Conservation (phyloP, 1,139 yeast genomes). For the Pichia sp. region DNA sequence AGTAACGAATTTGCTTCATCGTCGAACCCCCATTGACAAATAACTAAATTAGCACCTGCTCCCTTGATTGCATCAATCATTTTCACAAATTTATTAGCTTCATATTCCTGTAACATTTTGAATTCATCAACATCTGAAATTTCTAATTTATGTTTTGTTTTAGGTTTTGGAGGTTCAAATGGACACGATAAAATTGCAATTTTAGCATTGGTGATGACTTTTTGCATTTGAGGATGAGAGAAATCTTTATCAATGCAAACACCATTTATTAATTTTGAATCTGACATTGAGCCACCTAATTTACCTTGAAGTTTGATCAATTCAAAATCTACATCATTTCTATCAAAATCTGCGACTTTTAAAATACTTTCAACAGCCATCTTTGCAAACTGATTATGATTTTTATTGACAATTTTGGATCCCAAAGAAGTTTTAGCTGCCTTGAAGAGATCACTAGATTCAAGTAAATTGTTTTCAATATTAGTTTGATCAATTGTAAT, state of each 20-base stretch:
- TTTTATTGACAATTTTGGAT: conserved; percentile 89
- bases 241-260: conserved; percentile 93
- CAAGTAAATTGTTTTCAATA: conserved; percentile 39
- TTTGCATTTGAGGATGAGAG: conserved; percentile 98
- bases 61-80: conserved; percentile 85
- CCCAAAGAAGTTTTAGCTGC: conserved; percentile 96
- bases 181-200: conserved; percentile 96
- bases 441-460: conserved; percentile 55
- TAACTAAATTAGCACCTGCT: conserved; percentile 92
- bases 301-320: conserved; percentile 92
- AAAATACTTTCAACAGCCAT: conserved; percentile 97
- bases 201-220: conserved; percentile 68
- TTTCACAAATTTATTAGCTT: conserved; percentile 80
- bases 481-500: conserved; percentile 36
- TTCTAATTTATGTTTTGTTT: conserved; percentile 95
- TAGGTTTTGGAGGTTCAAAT: conserved; percentile 98
- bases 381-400: conserved; percentile 87
- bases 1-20: conserved; percentile 96
- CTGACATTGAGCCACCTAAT: conserved; percentile 89
- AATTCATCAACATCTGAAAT: conserved; percentile 90
- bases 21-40: conserved; percentile 99
- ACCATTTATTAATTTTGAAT: conserved; percentile 78
- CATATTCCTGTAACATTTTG: conserved; percentile 81
- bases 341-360: conserved; percentile 83
- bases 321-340: conserved; percentile 95